Conservation (phyloP, 2,329 filamentous ascomycete species). For the Clonostachys sp. region DNA sequence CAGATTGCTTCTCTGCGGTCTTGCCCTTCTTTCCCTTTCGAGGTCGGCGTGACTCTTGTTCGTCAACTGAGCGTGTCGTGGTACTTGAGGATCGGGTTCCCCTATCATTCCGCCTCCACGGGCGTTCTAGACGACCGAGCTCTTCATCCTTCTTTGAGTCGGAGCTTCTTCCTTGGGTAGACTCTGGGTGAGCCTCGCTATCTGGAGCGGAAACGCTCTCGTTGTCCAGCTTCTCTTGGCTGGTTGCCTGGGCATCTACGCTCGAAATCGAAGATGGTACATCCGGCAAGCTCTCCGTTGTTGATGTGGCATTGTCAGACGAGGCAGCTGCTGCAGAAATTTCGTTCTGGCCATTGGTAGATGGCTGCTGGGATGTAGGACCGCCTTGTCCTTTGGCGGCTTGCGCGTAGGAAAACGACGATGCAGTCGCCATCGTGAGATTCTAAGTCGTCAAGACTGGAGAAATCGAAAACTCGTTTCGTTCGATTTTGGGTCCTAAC, state of each 20-base stretch:
- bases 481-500: no score
- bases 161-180: constrained; percentile 20
- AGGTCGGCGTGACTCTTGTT: constrained; percentile 35
- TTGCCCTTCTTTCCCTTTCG: constrained; percentile 61
- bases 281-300: constrained; percentile 15
- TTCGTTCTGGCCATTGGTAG: constrained; percentile 11
- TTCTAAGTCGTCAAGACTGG: no score
- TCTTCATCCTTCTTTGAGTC: constrained; percentile 32
- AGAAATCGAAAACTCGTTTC: no score
- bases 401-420: constrained; percentile 89
- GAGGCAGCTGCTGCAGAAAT: not conserved
- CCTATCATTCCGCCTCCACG: constrained; percentile 35
- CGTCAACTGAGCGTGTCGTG: constrained; percentile 63
- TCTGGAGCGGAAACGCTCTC: constrained; percentile 28
- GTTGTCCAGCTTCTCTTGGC: constrained; percentile 23
- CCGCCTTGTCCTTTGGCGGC: constrained; percentile 75
- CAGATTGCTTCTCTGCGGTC: constrained; percentile 32
- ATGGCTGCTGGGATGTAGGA: constrained; percentile 28
- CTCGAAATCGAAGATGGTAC: constrained; percentile 6
- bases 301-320: constrained; percentile 7
- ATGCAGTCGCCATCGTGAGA: constrained; percentile 45
- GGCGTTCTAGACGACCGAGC: constrained; percentile 27
- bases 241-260: constrained; percentile 11
- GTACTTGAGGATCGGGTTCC: constrained; percentile 57
- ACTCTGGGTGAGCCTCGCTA: constrained; percentile 26